Percentiles rank a stretch among this genome's conserved stretches.
Conservation (phyloP, 495 filamentous ascomycete genomes). For the Barbatosphaeria neglecta region DNA sequence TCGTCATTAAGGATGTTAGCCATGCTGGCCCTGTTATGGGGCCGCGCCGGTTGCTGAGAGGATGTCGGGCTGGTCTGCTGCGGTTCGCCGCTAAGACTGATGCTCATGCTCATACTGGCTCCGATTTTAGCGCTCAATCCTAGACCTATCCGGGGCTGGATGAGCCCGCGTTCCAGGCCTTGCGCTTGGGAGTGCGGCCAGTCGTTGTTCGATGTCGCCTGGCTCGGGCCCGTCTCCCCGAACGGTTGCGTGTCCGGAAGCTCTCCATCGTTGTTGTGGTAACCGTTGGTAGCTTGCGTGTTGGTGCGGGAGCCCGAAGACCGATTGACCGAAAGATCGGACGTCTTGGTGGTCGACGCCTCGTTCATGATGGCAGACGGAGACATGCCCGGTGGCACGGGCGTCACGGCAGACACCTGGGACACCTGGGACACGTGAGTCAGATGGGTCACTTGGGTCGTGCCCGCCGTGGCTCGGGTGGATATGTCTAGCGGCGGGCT, state of each 20-base stretch:
- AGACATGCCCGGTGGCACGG: slow-evolving; percentile 64
- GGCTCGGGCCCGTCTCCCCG: slow-evolving; percentile 2
- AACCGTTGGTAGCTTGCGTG: slow-evolving; percentile 53
- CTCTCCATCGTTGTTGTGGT: slow-evolving; percentile 21
- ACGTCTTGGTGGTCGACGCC: slow-evolving; percentile 76
- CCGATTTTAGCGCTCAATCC: no score
- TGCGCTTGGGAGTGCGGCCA: slow-evolving; percentile 43
- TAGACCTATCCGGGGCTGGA: slow-evolving; percentile 9
- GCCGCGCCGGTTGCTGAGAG: slow-evolving; percentile 18
- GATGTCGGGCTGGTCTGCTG: slow-evolving; percentile 18
- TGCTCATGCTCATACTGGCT: slow-evolving; percentile 4
- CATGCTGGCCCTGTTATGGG: slow-evolving; percentile 18
- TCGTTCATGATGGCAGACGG: slow-evolving; percentile 68
- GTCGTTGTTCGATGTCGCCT: slow-evolving; percentile 23
- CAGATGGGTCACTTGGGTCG: slow-evolving; percentile 47
- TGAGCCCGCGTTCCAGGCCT: slow-evolving; percentile 28
- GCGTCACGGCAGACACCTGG: slow-evolving; percentile 62
- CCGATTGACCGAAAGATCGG: slow-evolving; percentile 53
- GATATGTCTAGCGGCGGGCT: slow-evolving; percentile 11
- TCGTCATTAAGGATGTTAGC: slow-evolving; percentile 25
- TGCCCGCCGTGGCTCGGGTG: slow-evolving; percentile 24
- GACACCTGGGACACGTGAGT: slow-evolving; percentile 52
- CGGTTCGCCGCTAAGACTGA: slow-evolving; percentile 1
- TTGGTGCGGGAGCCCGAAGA: slow-evolving; percentile 36
- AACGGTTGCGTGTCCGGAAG: slow-evolving; percentile 48